phyloP scores from a whole-genome alignment of 176 grass and related monocot species.

The Carex myosuroides region DNA sequence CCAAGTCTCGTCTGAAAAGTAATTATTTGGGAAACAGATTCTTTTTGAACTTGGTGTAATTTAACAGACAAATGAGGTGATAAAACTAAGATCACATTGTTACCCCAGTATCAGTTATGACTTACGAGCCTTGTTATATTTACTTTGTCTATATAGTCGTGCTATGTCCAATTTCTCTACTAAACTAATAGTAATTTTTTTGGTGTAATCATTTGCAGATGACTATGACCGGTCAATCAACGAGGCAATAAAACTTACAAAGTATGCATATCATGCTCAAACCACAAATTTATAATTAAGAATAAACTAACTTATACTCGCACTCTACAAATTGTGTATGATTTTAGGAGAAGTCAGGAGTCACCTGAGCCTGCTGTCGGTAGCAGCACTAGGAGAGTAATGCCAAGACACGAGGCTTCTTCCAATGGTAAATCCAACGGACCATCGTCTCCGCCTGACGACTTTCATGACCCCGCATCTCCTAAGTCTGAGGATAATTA shows the following conservation, averaged over 20 bases:
- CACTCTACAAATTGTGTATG: slow-evolving; percentile 10
- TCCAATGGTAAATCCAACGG: slow-evolving; percentile 77
- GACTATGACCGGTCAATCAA: slow-evolving; percentile 98
- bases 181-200: slow-evolving; percentile 4
- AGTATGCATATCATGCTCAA: slow-evolving; percentile 50
- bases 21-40: not conserved
- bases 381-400: slow-evolving; percentile 40
- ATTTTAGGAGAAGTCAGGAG: slow-evolving; percentile 50
- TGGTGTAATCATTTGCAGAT: slow-evolving; percentile 58
- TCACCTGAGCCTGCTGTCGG: slow-evolving; percentile 47
- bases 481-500: slow-evolving; percentile 63
- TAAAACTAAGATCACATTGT: not conserved
- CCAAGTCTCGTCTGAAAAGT: not conserved
- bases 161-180: not conserved
- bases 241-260: slow-evolving; percentile 90
- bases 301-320: not conserved
- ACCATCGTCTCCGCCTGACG: slow-evolving; percentile 36
- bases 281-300: slow-evolving; percentile 27
- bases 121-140: not conserved
- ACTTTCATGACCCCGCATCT: slow-evolving; percentile 41
- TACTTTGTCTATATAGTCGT: not conserved
- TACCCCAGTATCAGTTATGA: not conserved
- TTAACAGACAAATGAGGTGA: not conserved
- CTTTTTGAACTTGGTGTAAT: not conserved
- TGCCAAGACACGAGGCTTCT: slow-evolving; percentile 52